phyloP scores from a whole-genome alignment of 352 stramenopile genomes.

The Globisporangium okanoganense region DNA sequence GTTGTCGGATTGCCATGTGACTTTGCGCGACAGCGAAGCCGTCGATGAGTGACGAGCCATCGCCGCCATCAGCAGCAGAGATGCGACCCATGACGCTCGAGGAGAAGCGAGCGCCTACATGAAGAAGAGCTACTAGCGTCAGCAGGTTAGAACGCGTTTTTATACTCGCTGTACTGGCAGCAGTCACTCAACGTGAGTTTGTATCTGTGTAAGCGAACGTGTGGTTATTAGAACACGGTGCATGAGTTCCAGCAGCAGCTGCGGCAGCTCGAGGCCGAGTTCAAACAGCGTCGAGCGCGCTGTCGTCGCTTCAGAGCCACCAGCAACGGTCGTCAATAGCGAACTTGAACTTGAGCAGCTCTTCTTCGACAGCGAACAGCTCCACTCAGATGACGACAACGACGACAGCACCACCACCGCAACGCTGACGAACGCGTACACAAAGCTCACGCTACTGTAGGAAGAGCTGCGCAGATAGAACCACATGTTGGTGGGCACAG shows the following conservation, averaged over 20 bases:
- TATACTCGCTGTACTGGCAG: too few species aligned
- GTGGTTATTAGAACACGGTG: constrained; percentile 27
- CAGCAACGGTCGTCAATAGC: background rate
- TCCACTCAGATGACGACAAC: background rate
- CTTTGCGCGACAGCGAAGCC: background rate
- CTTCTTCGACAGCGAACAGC: background rate
- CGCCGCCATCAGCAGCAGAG: background rate
- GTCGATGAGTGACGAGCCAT: background rate
- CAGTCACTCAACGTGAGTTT: too few species aligned
- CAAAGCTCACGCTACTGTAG: background rate
- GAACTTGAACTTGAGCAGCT: background rate
- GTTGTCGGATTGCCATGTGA: too few species aligned
- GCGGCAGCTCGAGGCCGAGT: background rate
- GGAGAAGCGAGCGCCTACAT: constrained; percentile 46
- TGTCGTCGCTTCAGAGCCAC: background rate
- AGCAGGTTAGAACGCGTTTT: too few species aligned
- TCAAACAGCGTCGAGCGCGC: background rate
- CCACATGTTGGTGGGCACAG: background rate
- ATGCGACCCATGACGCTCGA: constrained; percentile 20
- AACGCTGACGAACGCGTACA: background rate
- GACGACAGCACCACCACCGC: background rate
- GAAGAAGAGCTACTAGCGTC: constrained; percentile 39
- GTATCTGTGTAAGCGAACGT: too few species aligned
- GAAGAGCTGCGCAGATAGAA: background rate
- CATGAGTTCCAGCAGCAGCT: constrained; percentile 26